Conservation (phyloP, 1,139 yeast species). For the Kluyveromyces sp. region DNA sequence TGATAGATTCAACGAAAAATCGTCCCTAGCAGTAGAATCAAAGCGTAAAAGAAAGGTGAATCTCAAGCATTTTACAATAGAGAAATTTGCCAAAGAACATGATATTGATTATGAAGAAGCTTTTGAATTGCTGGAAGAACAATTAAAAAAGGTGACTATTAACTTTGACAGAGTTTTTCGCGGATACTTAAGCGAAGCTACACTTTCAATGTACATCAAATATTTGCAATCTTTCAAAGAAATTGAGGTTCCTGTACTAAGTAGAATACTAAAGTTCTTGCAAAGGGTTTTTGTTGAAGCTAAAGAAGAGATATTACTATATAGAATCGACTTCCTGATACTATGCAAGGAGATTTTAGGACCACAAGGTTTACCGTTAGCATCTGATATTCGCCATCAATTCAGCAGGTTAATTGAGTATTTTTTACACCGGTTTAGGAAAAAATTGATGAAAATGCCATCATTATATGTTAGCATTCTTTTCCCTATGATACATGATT, state of each 20-base stretch:
- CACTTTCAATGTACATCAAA: slow-evolving; percentile 32
- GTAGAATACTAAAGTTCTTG: slow-evolving; percentile 59
- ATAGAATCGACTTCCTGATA: slow-evolving; percentile 69
- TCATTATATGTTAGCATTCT: slow-evolving; percentile 58
- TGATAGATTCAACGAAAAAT: slow-evolving; percentile 59
- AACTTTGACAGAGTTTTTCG: slow-evolving; percentile 42
- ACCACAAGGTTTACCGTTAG: slow-evolving; percentile 29
- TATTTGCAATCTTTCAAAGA: slow-evolving; percentile 50
- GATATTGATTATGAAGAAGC: slow-evolving; percentile 38
- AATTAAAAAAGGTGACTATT: slow-evolving; percentile 20
- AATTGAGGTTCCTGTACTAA: slow-evolving; percentile 51
- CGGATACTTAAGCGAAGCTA: slow-evolving; percentile 34
- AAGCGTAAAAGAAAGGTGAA: slow-evolving; percentile 29
- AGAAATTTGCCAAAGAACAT: slow-evolving; percentile 40
- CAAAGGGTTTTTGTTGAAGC: slow-evolving; percentile 63
- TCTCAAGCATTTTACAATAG: slow-evolving; percentile 22
- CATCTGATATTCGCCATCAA: slow-evolving; percentile 41
- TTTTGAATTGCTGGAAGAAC: slow-evolving; percentile 19
- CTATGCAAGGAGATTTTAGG: slow-evolving; percentile 41
- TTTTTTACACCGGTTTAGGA: slow-evolving; percentile 57
- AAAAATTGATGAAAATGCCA: slow-evolving; percentile 45
- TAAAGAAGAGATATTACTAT: slow-evolving; percentile 53
- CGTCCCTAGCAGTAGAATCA: slow-evolving; percentile 47
- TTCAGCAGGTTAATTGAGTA: slow-evolving; percentile 60
- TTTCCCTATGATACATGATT: slow-evolving; percentile 53